Evolutionary conservation across 257 asterid genomes (phyloP), one percentile per base, ranked within the genome.

Genomic region (Penstemon eatonii): DNA sequence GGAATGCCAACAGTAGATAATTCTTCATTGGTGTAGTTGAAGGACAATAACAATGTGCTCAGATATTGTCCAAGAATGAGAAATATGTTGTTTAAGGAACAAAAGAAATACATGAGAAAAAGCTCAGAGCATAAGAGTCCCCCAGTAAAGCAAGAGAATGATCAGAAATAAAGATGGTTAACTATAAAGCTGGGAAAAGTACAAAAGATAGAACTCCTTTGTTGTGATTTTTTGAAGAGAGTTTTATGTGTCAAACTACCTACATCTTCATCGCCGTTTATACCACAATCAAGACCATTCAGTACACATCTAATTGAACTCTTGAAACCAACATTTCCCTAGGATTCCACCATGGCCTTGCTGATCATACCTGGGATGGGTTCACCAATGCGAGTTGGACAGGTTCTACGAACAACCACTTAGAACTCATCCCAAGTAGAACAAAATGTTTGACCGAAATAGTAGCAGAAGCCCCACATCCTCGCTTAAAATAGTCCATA

Each of bases 91-190:
- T 4, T 8, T 13, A 36, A 64, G 10, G 44, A 33, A 36, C 6
- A 12, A 3, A 19, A n/a, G 44, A 19, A 57, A 41, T 70, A 52
- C 61, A 60, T 49, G 46, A 50, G 18, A 60, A 60, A 43, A 56
- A 44, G 40, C 40, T 13, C 25, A 56, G 68, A 13, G 60, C 45
- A 50, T 51, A 70, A 40, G 49, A 39, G 6, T 9, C 18, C 37
- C 60, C 38, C 49, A 8, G 39, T 18, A 10, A 37, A 56, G 42
- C 37, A 38, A 58, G 59, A 13, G 54, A 46, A 46, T 37, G 56
- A 43, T 57, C 58, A 40, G 10, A 15, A 45, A 59, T 36, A 15
- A 60, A 59, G 39, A 13, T 52, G 41, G 36, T 43, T 56, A 43
- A 12, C 57, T 47, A 44, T 19, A 8, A 62, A 61, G 18, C 33